Percentiles rank a stretch among this genome's conserved stretches.
phyloP scores from a whole-genome alignment of 352 stramenopile genomes.

The Blastocystis sp. region DNA sequence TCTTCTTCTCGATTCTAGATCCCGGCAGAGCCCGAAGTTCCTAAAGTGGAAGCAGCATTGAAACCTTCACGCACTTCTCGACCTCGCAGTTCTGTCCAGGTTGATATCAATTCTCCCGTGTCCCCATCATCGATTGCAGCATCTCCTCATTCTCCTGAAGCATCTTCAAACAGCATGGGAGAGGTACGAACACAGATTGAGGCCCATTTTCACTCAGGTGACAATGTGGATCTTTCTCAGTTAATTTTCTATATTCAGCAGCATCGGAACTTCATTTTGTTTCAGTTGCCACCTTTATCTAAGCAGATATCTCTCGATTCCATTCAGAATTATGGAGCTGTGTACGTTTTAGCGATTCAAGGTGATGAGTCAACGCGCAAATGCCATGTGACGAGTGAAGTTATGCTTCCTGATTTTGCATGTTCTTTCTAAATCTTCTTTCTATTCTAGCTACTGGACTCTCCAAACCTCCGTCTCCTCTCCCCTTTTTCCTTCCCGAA shows the following conservation, averaged over 20 bases:
- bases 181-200: background rate
- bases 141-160: too few relatives aligned
- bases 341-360: background rate
- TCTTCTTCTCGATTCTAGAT: background rate
- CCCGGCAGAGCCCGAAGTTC: background rate
- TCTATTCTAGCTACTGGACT: background rate
- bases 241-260: slow-evolving; percentile 20
- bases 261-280: background rate
- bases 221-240: background rate
- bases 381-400: background rate
- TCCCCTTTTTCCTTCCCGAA: slow-evolving; percentile 28
- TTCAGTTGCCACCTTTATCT: background rate
- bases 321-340: background rate
- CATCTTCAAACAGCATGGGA: background rate
- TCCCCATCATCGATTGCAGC: background rate
- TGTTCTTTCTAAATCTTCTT: background rate
- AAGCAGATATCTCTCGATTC: background rate
- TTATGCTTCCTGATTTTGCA: background rate
- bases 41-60: background rate
- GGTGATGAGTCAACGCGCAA: background rate
- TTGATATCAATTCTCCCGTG: background rate
- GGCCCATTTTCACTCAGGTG: background rate
- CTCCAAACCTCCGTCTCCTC: background rate
- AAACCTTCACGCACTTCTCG: background rate
- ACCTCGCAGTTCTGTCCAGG: background rate